A percentile compares a stretch with the other conserved stretches of the same genome.
These are phyloP conservation scores for Verruconis gallopava DNA, from an alignment of 2,329 filamentous ascomycete genomes.

Conservation along the genomic window DNA sequence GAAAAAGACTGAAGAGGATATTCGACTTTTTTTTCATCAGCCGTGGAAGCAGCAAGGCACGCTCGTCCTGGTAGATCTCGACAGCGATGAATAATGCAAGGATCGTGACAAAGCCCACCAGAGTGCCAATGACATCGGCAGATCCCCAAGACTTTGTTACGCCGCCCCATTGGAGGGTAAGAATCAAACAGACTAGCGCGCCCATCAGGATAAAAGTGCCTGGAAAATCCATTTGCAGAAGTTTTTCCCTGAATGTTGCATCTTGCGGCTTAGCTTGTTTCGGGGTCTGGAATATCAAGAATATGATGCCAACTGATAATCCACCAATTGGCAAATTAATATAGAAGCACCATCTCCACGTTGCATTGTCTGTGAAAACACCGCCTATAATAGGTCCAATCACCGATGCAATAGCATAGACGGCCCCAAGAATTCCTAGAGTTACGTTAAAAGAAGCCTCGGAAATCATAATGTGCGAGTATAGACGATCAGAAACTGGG, in stretches of 20 bases:
- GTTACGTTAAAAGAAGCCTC: constrained; percentile 27
- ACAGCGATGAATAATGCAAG: constrained; percentile 21
- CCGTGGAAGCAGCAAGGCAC: constrained; percentile 27
- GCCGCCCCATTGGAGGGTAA: constrained; percentile 35
- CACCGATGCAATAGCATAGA: constrained; percentile 25
- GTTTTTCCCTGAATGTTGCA: constrained; percentile 19
- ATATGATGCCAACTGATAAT: constrained; percentile 21
- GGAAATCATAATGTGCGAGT: constrained; percentile 20
- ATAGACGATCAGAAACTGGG: too few relatives aligned
- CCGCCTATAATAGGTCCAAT: constrained; percentile 32
- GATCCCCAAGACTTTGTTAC: constrained; percentile 18
- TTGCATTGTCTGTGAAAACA: constrained; percentile 24
- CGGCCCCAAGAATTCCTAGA: constrained; percentile 23
- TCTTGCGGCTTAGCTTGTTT: constrained; percentile 16
- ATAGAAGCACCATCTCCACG: constrained; percentile 28
- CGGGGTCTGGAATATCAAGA: constrained; percentile 25
- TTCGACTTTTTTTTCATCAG: constrained; percentile 28
- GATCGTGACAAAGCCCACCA: constrained; percentile 24
- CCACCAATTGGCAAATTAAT: constrained; percentile 34
- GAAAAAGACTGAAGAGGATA: constrained; percentile 21
- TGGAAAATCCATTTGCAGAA: constrained; percentile 32
- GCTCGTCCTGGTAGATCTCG: constrained; percentile 27
- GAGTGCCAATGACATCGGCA: constrained; percentile 30
- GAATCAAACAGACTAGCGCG: constrained; percentile 27
- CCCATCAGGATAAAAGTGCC: constrained; percentile 30